A percentile compares a stretch with the other conserved stretches of the same genome.
phyloP scores from a whole-genome alignment of 2,329 filamentous ascomycete species.

The Rhytidhysteron rufulum region DNA sequence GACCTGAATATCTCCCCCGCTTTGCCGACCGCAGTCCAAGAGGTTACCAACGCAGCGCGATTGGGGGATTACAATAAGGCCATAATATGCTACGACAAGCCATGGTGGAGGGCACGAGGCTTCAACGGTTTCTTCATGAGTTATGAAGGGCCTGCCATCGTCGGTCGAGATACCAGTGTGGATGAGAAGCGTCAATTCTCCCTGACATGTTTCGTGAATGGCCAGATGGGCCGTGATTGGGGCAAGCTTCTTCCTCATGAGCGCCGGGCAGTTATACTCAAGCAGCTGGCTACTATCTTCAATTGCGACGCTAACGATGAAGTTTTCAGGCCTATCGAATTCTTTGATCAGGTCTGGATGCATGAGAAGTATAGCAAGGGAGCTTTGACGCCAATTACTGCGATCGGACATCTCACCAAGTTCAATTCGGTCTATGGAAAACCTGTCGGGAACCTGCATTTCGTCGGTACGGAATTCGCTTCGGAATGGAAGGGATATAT shows the following conservation, averaged over 20 bases:
- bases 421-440: background rate
- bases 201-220: conserved; percentile 43
- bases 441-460: conserved; percentile 40
- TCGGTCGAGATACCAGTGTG: conserved; percentile 45
- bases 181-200: conserved; percentile 19
- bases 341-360: conserved; percentile 26
- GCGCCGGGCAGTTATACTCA: conserved; percentile 29
- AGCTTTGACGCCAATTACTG: background rate
- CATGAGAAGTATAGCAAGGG: conserved; percentile 16
- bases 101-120: conserved; percentile 44
- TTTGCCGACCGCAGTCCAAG: conserved; percentile 39
- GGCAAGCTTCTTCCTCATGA: conserved; percentile 18
- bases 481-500: conserved; percentile 54
- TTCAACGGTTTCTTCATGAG: conserved; percentile 46
- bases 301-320: background rate
- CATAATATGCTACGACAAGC: conserved; percentile 41
- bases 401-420: background rate
- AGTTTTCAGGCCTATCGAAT: conserved; percentile 10
- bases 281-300: conserved; percentile 29
- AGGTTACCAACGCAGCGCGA: conserved; percentile 26
- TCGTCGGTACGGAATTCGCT: conserved; percentile 51
- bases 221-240: conserved; percentile 36
- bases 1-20: conserved; percentile 45
- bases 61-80: conserved; percentile 51
- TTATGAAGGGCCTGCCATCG: conserved; percentile 43